Conservation (phyloP, 345 rosid genomes). For the Eucalyptus fibrosa region DNA sequence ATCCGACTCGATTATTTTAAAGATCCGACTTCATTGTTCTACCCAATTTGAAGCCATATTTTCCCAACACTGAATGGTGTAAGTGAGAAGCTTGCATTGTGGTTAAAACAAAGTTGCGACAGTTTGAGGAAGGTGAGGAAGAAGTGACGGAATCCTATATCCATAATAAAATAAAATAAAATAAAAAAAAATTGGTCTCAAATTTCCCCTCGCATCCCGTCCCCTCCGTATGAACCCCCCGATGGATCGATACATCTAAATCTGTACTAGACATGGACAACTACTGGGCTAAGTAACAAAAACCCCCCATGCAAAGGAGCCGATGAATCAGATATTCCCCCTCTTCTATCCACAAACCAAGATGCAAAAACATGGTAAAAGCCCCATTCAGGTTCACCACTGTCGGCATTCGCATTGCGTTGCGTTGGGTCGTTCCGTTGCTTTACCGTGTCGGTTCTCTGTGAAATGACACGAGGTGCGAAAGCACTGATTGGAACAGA, state of each 20-base stretch:
- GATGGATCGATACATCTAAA: not conserved
- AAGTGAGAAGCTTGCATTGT: not conserved
- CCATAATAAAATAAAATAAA: not conserved
- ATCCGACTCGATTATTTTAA: too few relatives aligned
- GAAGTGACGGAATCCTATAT: not conserved
- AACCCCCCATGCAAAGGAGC: not conserved
- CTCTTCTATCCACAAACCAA: not conserved
- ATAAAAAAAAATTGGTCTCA: not conserved
- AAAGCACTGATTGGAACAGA: not conserved
- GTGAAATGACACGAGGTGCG: not conserved
- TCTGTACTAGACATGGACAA: not conserved
- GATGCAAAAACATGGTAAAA: not conserved
- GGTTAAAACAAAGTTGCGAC: not conserved
- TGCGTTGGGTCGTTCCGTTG: not conserved
- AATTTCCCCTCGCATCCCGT: not conserved
- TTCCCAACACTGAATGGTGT: not conserved
- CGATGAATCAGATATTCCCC: not conserved
- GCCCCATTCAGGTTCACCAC: not conserved
- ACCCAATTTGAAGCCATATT: too few relatives aligned
- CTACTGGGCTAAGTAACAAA: not conserved
- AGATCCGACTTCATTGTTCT: accelerated
- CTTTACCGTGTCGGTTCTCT: not conserved
- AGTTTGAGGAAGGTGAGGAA: not conserved
- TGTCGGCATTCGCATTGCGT: not conserved
- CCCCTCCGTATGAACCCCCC: not conserved